These are phyloP conservation scores for Pseudophaeomoniella oleicola DNA, from an alignment of 2,329 filamentous ascomycete species.

Conservation along the genomic window DNA sequence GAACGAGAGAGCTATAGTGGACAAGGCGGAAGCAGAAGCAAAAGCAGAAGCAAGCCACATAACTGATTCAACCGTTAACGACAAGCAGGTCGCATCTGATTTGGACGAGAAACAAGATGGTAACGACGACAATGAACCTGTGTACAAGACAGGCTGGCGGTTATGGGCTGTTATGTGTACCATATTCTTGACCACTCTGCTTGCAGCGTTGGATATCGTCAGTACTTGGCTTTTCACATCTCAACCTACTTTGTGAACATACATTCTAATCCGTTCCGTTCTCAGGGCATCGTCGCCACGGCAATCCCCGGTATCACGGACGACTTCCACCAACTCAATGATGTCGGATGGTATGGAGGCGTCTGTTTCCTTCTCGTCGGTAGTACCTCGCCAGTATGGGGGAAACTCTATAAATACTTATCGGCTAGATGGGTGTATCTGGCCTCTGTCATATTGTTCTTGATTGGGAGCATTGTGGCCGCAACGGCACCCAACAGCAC, in stretches of 20 bases:
- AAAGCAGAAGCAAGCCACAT: not conserved
- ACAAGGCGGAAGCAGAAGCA: no score
- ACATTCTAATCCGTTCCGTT: constrained; percentile 3
- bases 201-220: not conserved
- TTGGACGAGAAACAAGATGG: not conserved
- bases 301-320: constrained; percentile 5
- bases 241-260: constrained; percentile 5
- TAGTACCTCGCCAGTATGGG: constrained; percentile 7
- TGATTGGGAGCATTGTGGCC: constrained; percentile 4
- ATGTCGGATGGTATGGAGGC: constrained; percentile 7
- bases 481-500: constrained; percentile 2
- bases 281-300: constrained; percentile 3
- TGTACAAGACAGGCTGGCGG: not conserved
- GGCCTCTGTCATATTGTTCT: constrained; percentile 5
- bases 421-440: constrained; percentile 6
- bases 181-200: not conserved
- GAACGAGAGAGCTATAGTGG: no score
- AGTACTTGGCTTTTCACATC: not conserved
- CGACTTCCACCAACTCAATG: constrained; percentile 3
- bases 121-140: not conserved
- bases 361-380: constrained; percentile 7
- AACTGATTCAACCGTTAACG: not conserved
- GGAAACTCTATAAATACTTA: constrained; percentile 9
- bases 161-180: not conserved
- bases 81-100: not conserved